Evolutionary conservation across 2,329 filamentous ascomycete genomes (phyloP).

Genomic region (Penicillium olsonii): DNA sequence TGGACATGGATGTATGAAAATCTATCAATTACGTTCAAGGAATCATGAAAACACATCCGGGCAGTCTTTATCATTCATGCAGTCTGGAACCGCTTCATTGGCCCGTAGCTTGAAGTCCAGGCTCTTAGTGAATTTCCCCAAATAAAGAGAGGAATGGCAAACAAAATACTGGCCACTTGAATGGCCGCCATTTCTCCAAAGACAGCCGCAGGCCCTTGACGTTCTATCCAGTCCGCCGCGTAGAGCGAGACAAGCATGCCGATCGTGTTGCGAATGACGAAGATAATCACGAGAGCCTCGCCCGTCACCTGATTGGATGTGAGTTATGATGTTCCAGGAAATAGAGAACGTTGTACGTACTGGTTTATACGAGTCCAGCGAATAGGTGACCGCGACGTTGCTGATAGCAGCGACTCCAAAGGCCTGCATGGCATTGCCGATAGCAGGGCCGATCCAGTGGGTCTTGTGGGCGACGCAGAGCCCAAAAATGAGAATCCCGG

Average conservation of each 20-base stretch:
- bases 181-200: slow-evolving; percentile 32
- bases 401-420: slow-evolving; percentile 31
- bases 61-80: background rate
- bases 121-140: slow-evolving; percentile 20
- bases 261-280: slow-evolving; percentile 31
- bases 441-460: slow-evolving; percentile 27
- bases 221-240: slow-evolving; percentile 25
- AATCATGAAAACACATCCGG: no score
- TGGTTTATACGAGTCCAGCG: slow-evolving; percentile 27
- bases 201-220: slow-evolving; percentile 22
- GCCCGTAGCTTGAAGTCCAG: slow-evolving; percentile 25
- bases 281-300: slow-evolving; percentile 30
- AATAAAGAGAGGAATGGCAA: slow-evolving; percentile 25
- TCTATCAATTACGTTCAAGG: no score
- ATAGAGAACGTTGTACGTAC: slow-evolving; percentile 9
- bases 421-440: slow-evolving; percentile 30
- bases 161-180: slow-evolving; percentile 21
- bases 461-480: slow-evolving; percentile 24
- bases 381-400: slow-evolving; percentile 31
- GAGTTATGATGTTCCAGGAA: background rate
- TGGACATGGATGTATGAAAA: no score
- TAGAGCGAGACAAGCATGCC: slow-evolving; percentile 30
- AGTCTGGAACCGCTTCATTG: slow-evolving; percentile 25
- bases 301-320: slow-evolving; percentile 21
- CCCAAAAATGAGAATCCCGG: slow-evolving; percentile 28